Evolutionary conservation across 352 stramenopile species (phyloP), one percentile per base, ranked within the genome.

Genomic region (Pythium aquatile): DNA sequence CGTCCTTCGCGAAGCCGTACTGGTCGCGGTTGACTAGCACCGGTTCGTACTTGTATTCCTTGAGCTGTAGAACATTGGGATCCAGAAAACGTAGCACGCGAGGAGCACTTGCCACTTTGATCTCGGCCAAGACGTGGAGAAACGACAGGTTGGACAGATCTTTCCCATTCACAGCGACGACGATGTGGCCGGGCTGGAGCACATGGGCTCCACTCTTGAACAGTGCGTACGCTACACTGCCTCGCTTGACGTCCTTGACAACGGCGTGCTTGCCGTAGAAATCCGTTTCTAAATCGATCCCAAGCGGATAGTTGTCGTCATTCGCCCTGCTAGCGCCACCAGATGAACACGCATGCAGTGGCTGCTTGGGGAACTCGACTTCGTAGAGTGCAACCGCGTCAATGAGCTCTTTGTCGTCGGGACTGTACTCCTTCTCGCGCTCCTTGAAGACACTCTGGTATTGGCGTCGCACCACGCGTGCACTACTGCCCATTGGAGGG

Each of bases 1-100:
- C 78, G 44, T 84, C 75, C 60, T 87, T 87, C 48, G 77, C 78
- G 42, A 87, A 87, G 6, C 78, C 78, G 54, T 82, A 87, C 44
- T 83, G 68, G 51, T 87, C 78, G 16, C 76, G 73, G 51, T 87
- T 87, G 49, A 81, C 64, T 7, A 87, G 68, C 44, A 58, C 53
- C 1, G 37, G 37, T 17, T 78, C 70, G 24, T 81, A 65, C n/a
- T 63, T 63, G 49, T 75, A 65, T 10, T 70, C 56, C 3, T 66
- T 48, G 9, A 87, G 51, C 8, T 74, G 55, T 13, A 85, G 52
- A 33, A 87, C 69, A 1, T 55, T 60, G 4, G 78, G 74, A 17
- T 87, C 67, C 1, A 83, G 61, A 32, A 87, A 87, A 2, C 78
- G 76, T 8, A 87, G 69, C 28, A 85, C 71, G 7, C 69, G 72